Percentiles rank a stretch among this genome's conserved stretches.
Conservation (phyloP, 768 basidiomycete species). For the Kwoniella dejecticola region DNA sequence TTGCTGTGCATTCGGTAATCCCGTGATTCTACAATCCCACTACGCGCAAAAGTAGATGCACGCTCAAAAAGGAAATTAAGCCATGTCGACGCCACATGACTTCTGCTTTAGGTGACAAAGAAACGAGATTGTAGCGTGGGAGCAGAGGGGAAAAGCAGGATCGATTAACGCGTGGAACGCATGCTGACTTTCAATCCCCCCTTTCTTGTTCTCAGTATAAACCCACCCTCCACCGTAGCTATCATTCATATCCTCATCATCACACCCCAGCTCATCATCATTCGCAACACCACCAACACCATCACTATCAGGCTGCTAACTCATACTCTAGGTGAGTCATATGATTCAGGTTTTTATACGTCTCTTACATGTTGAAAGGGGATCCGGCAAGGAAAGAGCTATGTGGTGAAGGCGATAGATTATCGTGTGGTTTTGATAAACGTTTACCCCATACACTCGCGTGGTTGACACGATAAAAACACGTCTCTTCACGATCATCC, state of each 20-base stretch:
- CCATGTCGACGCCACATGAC: neutral
- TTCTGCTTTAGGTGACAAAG: too few relatives aligned
- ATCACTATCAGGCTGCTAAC: neutral
- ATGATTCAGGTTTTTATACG: too few relatives aligned
- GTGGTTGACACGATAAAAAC: conserved; percentile 29
- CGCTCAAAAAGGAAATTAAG: conserved; percentile 3
- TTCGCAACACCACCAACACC: neutral
- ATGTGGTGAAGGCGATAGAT: neutral
- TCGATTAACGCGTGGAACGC: conserved; percentile 7
- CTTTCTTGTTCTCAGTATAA: neutral
- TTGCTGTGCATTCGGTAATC: too few relatives aligned
- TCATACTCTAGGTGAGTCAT: conserved; percentile 12
- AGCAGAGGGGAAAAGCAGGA: conserved; percentile 1
- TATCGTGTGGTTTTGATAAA: conserved; percentile 1
- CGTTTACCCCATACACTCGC: conserved; percentile 11
- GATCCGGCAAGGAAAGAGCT: too few relatives aligned
- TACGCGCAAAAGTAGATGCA: neutral
- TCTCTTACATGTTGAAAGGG: too few relatives aligned
- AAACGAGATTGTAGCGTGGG: conserved; percentile 2
- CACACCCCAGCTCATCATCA: neutral
- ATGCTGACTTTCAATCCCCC: conserved; percentile 8
- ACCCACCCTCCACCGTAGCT: neutral
- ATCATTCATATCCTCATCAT: conserved; percentile 1
- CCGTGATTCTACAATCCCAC: too few relatives aligned
- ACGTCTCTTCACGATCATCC: conserved; percentile 16